Evolutionary conservation across 176 grass and related monocot genomes (phyloP), one percentile per base, ranked within the genome.

Genomic region (Carex pumila): DNA sequence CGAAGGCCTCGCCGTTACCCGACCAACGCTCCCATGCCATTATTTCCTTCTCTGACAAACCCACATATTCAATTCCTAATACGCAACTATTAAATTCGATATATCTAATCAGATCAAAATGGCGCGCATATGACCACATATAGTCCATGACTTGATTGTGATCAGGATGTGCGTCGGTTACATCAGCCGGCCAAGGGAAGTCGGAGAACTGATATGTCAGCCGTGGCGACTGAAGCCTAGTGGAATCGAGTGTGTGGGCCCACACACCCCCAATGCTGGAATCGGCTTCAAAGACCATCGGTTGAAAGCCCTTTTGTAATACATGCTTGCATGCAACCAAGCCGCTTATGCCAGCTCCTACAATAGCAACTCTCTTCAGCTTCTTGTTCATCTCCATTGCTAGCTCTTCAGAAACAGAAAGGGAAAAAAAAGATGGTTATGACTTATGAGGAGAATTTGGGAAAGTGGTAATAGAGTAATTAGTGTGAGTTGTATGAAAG

Each of bases 261-360:
- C 87, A 89, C 52, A 89, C 77, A 55, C 87, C 87, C n/a, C 87
- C 87, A 12, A 89, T 76, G 76, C 12, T 54, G 22, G 77, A 70
- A 19, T 55, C 57, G 19, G 84, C 37, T 34, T 89, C 87, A 18
- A 89, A 89, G 77, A 89, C 87, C 3, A 59, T 30, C 10, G 84
- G 78, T 6, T 11, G 36, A 45, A 89, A 66, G 18, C 84, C 87
- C 62, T 68, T 82, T 61, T 89, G 78, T 17, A 76, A 0, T 0
- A 65, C 79, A 63, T 83, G 78, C 47, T 89, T 89, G 79, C 87
- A 89, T 18, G 79, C 67, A 10, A 64, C 56, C 25, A 86, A 81
- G 43, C 87, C 87, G n/a, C 25, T 89, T 55, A 89, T 59, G 30
- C 87, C 84, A 39, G 87, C 87, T 11, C 87, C 87, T 61, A 86